phyloP scores from a whole-genome alignment of 192 early-diverging fungal species.

The Coemansia sp. region DNA sequence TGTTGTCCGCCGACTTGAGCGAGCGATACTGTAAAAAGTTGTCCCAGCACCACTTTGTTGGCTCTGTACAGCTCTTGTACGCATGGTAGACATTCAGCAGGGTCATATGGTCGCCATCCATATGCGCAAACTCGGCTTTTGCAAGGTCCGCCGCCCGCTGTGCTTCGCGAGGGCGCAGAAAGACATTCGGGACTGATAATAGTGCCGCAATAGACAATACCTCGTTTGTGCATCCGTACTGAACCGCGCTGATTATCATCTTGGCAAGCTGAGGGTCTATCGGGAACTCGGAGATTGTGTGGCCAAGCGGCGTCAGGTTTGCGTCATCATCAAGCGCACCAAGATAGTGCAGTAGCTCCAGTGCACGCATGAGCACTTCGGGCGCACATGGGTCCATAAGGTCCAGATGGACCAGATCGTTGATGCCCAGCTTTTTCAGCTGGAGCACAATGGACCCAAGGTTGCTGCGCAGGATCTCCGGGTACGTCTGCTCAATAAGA shows the following conservation, averaged over 20 bases:
- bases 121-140: constrained; percentile 90
- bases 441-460: constrained; percentile 95
- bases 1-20: constrained; percentile 89
- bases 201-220: constrained; percentile 93
- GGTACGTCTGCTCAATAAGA: constrained; percentile 95
- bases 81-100: constrained; percentile 96
- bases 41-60: constrained; percentile 89
- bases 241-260: constrained; percentile 83
- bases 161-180: constrained; percentile 88
- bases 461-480: constrained; percentile 97
- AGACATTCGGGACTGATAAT: constrained; percentile 87
- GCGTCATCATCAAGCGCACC: constrained; percentile 95
- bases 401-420: constrained; percentile 98
- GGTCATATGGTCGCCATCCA: constrained; percentile 95
- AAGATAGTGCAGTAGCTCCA: constrained; percentile 94
- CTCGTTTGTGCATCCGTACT: constrained; percentile 90
- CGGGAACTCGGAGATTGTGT: constrained; percentile 93
- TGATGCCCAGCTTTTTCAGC: constrained; percentile 95
- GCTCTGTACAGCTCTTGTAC: constrained; percentile 64
- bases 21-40: constrained; percentile 90
- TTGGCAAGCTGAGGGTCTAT: constrained; percentile 95
- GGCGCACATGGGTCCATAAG: constrained; percentile 99
- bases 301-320: constrained; percentile 80
- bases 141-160: constrained; percentile 86
- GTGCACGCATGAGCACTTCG: constrained; percentile 96